phyloP scores from a whole-genome alignment of 2,329 filamentous ascomycete genomes.

The Setomelanomma holmii region DNA sequence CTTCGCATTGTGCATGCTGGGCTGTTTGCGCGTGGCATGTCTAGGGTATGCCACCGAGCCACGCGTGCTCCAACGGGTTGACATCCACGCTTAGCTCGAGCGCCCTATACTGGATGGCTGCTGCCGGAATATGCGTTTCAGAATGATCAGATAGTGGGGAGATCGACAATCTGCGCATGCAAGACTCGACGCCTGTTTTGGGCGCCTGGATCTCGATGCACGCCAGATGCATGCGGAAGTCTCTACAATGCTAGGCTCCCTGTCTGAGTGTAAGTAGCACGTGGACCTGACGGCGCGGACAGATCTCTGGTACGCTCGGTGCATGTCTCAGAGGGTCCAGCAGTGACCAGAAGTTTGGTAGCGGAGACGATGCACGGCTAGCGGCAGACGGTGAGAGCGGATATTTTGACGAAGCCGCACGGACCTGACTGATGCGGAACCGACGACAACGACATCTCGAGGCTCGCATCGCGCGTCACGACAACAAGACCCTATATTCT shows the following conservation, averaged over 20 bases:
- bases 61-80: no score
- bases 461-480: neutral
- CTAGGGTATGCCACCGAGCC: neutral
- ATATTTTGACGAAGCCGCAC: conserved; percentile 1
- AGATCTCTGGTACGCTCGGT: no score
- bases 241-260: no score
- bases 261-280: no score
- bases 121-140: neutral
- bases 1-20: neutral
- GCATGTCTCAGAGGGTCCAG: neutral
- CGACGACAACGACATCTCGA: conserved; percentile 5
- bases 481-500: neutral
- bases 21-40: neutral
- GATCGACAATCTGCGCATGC: neutral
- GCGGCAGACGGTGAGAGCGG: neutral
- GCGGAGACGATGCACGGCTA: neutral
- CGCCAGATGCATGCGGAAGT: neutral
- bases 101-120: neutral
- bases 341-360: neutral
- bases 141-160: neutral
- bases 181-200: neutral
- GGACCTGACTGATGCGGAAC: neutral
- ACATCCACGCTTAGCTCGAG: neutral
- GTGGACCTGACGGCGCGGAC: no score
- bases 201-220: neutral